These are phyloP conservation scores for Tremella fuciformis DNA, from an alignment of 768 basidiomycete species.

Conservation along the genomic window DNA sequence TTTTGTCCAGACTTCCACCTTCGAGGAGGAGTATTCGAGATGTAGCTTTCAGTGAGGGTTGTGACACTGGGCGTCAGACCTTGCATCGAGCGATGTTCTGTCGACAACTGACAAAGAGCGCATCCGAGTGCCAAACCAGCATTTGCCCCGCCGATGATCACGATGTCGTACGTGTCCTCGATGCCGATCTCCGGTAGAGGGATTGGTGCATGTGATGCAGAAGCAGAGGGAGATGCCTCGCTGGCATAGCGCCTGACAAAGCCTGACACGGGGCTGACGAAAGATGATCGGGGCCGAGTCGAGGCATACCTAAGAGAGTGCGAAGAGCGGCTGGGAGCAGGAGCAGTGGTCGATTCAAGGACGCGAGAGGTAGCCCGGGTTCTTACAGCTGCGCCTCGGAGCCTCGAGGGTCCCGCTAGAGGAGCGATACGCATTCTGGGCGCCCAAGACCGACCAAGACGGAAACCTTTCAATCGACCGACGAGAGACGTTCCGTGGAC, in stretches of 20 bases:
- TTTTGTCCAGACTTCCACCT: constrained; percentile 68
- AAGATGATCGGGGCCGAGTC: too few species aligned
- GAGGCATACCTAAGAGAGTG: too few species aligned
- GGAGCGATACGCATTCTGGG: too few species aligned
- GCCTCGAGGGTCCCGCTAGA: too few species aligned
- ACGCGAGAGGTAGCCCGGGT: too few species aligned
- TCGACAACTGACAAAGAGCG: constrained; percentile 65
- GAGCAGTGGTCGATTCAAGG: too few species aligned
- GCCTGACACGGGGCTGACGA: too few species aligned
- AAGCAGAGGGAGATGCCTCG: constrained; percentile 1
- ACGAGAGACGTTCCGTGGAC: too few species aligned
- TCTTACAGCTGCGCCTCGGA: too few species aligned
- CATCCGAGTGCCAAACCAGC: constrained; percentile 84
- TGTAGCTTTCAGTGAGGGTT: constrained; percentile 57
- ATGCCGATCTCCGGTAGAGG: constrained; percentile 21
- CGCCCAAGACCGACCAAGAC: too few species aligned
- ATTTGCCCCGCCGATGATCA: constrained; percentile 92
- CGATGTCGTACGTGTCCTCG: constrained; percentile 65
- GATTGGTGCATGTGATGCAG: neutral
- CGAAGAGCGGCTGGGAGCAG: too few species aligned
- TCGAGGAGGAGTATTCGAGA: constrained; percentile 73
- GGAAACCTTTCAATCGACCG: too few species aligned
- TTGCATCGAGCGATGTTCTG: neutral
- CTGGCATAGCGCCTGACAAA: neutral
- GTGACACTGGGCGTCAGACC: constrained; percentile 58